Evolutionary conservation across 805 yeast genomes (phyloP).

Genomic region (Nakazawaea wickerhamii): DNA sequence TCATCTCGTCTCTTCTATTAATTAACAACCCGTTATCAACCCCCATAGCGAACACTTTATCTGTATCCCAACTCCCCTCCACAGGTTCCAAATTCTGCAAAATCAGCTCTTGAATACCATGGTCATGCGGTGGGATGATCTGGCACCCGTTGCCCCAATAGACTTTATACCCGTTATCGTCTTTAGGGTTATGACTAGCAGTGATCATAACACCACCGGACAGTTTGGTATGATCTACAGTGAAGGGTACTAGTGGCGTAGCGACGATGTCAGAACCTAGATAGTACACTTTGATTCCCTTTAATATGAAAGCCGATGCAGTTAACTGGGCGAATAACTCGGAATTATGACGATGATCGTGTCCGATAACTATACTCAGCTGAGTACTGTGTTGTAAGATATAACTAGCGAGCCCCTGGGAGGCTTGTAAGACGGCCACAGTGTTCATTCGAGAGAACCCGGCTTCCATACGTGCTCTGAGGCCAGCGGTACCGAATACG

Average conservation of each 20-base stretch:
- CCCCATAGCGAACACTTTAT: constrained; percentile 29
- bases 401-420: constrained; percentile 71
- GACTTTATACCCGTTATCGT: constrained; percentile 92
- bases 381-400: constrained; percentile 29
- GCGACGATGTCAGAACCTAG: constrained; percentile 52
- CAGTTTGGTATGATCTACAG: constrained; percentile 57
- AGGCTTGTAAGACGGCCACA: constrained; percentile 83
- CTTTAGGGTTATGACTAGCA: constrained; percentile 81
- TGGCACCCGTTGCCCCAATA: constrained; percentile 94
- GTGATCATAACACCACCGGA: constrained; percentile 90
- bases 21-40: constrained; percentile 23
- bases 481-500: constrained; percentile 90
- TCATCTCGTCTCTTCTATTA: constrained; percentile 37
- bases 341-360: constrained; percentile 87
- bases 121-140: constrained; percentile 89
- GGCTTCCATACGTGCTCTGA: constrained; percentile 83
- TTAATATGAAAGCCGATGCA: constrained; percentile 62
- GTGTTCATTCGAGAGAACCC: constrained; percentile 89
- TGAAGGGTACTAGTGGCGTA: constrained; percentile 91
- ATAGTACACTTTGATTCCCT: constrained; percentile 67
- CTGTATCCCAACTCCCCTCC: constrained; percentile 44
- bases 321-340: constrained; percentile 72
- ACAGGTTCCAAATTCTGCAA: constrained; percentile 57
- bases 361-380: constrained; percentile 71
- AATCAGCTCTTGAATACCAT: constrained; percentile 61